A percentile compares a stretch with the other conserved stretches of the same genome.
These are phyloP conservation scores for Leishmania mexicana DNA, from an alignment of 208 protist genomes.

Conservation along the genomic window DNA sequence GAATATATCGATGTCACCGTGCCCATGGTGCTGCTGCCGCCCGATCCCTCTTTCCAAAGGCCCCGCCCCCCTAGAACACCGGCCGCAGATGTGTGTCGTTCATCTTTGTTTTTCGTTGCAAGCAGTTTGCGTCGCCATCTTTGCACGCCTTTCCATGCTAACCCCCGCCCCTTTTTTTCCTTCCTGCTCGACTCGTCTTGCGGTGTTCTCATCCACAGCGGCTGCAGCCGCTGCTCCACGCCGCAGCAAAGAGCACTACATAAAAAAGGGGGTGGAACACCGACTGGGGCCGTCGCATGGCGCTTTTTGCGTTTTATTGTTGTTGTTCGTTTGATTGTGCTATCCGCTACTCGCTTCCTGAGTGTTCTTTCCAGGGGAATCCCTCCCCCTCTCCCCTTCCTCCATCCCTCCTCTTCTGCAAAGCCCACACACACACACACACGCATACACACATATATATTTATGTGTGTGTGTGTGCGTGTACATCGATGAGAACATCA, in stretches of 20 bases:
- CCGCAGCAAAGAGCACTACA: not conserved
- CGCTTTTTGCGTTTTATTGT: not conserved
- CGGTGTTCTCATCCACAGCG: not conserved
- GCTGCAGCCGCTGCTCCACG: not conserved
- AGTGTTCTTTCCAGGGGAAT: not conserved
- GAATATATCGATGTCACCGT: not conserved
- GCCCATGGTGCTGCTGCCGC: not conserved
- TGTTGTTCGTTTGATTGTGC: not conserved
- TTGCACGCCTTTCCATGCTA: not conserved
- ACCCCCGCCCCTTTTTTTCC: not conserved
- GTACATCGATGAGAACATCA: not conserved
- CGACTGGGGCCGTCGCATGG: not conserved
- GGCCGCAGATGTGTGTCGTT: not conserved
- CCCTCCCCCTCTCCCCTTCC: not conserved
- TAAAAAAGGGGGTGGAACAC: not conserved
- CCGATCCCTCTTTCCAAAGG: not conserved
- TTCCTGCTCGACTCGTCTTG: not conserved
- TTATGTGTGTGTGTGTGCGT: not conserved
- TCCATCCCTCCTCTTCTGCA: not conserved
- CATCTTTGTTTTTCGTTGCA: not conserved
- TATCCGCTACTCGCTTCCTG: not conserved
- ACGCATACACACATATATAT: too few species aligned
- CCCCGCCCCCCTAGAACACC: not conserved
- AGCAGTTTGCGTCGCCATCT: not conserved
- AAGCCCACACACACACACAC: not conserved